These are phyloP conservation scores for Themeda triandra DNA, from an alignment of 176 grass and related monocot species.

Conservation along the genomic window DNA sequence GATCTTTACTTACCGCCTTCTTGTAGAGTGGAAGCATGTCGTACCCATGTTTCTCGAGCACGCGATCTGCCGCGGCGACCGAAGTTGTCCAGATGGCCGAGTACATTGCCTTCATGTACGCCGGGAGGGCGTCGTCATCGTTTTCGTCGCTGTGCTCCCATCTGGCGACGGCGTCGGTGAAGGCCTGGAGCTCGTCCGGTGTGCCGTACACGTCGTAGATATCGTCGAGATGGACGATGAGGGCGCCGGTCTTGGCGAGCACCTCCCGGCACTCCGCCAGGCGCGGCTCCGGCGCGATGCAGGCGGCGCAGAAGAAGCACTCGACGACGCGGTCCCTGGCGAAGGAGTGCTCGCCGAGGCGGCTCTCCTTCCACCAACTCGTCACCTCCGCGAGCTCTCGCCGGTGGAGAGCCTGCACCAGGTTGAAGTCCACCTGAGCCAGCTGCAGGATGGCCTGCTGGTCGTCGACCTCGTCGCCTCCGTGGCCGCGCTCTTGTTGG, in stretches of 20 bases:
- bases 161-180: background rate
- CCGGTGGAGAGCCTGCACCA: slow-evolving; percentile 10
- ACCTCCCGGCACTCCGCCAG: background rate
- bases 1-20: slow-evolving; percentile 22
- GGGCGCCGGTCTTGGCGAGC: background rate
- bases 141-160: background rate
- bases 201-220: background rate
- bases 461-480: no score
- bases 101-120: slow-evolving; percentile 48
- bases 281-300: slow-evolving; percentile 8
- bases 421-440: slow-evolving; percentile 29
- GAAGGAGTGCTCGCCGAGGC: slow-evolving; percentile 27
- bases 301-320: slow-evolving; percentile 17
- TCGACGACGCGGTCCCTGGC: slow-evolving; percentile 36
- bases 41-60: slow-evolving; percentile 24
- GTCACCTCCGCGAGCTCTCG: slow-evolving; percentile 16
- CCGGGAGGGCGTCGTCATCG: slow-evolving; percentile 6
- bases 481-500: no score
- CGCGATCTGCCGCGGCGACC: background rate
- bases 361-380: slow-evolving; percentile 44
- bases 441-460: slow-evolving; percentile 2
- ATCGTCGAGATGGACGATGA: slow-evolving; percentile 20
- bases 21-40: slow-evolving; percentile 36
- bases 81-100: slow-evolving; percentile 25
- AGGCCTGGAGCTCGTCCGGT: background rate